Base-by-base conservation (phyloP, 176 grass and related monocot species). In the Areca catechu region DNA sequence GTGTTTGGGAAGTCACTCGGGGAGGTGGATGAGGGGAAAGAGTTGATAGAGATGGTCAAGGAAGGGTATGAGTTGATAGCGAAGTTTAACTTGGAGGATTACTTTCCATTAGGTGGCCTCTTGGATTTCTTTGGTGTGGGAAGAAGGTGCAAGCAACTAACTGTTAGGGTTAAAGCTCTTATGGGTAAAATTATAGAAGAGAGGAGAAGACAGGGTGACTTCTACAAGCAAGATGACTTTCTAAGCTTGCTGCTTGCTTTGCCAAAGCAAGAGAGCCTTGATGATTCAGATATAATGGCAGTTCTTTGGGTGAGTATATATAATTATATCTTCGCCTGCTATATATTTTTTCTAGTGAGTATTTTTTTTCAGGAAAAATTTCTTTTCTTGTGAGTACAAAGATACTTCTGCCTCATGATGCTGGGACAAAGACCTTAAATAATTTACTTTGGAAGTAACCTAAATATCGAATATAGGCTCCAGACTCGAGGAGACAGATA, bases 291-390 rank as follows among this genome's bases (percentile, higher is more conserved):
- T 68, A 58, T 67, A 4, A 66, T 71, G 7, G 65, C 75, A n/a
- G 55, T 84, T 18, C 65, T 84, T 15, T 84, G 81, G 81, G 81
- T 84, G 16, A 69, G 48, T 18, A n/a, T n/a, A n/a, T n/a, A n/a
- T n/a, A n/a, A n/a, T n/a, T 15, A 10, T 48, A 5, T 54, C 9
- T 25, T 7, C 9, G 0, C 9, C 34, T 43, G 34, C 34, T 43
- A 12, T 2, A n/a, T n/a, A n/a, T 43, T 43, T 14, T 43, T 0
- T 4, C 34, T 2, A 43, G 1, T 3, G 34, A 9, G 34, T n/a
- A n/a, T 12, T 1, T 43, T 12, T 43, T 43, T 10, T 43, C 10
- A 29, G 27, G 27, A 37, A 37, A 37, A 37, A 12, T 37, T 37
- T 12, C 34, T 10, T 37, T 12, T 10, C 34, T 37, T 10, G 34